phyloP scores from a whole-genome alignment of 1,139 yeast species.

The Debaryomyces coudertii region DNA sequence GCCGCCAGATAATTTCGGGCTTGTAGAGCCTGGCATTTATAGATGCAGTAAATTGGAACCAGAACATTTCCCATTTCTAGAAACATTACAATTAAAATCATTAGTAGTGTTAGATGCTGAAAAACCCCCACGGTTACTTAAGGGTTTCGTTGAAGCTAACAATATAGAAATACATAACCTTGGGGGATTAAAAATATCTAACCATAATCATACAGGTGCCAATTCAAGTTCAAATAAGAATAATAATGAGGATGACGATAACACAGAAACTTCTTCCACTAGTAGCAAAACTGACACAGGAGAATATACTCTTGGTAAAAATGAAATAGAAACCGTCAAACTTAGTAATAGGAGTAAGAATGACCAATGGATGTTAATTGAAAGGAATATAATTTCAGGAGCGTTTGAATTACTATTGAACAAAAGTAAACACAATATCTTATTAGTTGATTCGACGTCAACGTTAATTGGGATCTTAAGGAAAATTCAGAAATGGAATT shows the following conservation, averaged over 20 bases:
- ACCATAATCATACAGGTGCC: conserved; percentile 43
- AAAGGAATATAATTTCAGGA: conserved; percentile 55
- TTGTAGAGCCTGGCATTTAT: conserved; percentile 74
- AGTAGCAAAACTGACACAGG: conserved; percentile 7
- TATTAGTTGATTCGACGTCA: conserved; percentile 79
- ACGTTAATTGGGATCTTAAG: conserved; percentile 80
- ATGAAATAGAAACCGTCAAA: conserved; percentile 20
- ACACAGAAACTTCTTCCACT: conserved; percentile 15
- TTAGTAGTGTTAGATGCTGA: conserved; percentile 71
- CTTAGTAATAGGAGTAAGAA: conserved; percentile 29
- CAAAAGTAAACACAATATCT: conserved; percentile 63
- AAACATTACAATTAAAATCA: conserved; percentile 60
- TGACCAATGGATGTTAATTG: conserved; percentile 75
- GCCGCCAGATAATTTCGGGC: conserved; percentile 78
- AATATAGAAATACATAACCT: conserved; percentile 48
- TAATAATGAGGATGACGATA: conserved; percentile 21
- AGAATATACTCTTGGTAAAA: conserved; percentile 4
- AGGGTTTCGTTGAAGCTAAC: conserved; percentile 48
- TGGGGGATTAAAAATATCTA: conserved; percentile 48
- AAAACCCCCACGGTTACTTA: conserved; percentile 61
- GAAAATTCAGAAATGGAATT: conserved; percentile 86
- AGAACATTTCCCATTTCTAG: conserved; percentile 66
- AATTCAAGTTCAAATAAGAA: conserved; percentile 17
- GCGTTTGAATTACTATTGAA: conserved; percentile 67
- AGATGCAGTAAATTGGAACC: conserved; percentile 58